Base-by-base conservation (phyloP, 768 basidiomycete species). In the Lactarius akahatsu region DNA sequence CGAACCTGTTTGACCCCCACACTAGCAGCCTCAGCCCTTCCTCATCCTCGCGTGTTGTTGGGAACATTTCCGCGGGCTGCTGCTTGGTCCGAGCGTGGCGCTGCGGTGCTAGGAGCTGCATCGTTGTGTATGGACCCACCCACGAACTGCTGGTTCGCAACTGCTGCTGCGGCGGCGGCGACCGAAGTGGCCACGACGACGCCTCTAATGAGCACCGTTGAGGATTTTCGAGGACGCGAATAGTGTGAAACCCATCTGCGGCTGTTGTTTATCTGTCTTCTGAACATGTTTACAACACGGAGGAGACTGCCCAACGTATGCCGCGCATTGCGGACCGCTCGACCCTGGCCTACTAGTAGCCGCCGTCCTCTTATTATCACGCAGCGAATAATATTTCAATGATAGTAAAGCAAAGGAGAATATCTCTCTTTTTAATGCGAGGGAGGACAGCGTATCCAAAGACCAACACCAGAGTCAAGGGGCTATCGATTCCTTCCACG, bases 1-100 rank as follows among this genome's bases (percentile, higher is more conserved):
- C 57, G 16, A 73, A 89, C 90, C 76, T 84, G 71, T 91, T 92
- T 23, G 89, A 89, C 45, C 91, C 90, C 90, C 91, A 92, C 0
- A 86, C 85, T 11, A 90, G 47, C 13, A 70, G 16, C 55, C 58
- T 52, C 10, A 69, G 62, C 55, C 54, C 62, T 28, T 73, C 2
- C 84, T 79, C 61, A 77, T 38, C 18, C 30, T 23, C 59, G 45
- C 57, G 56, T 23, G 32, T 23, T 4, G 34, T 59, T 65, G 67
- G 38, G 59, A 58, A 58, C 11, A 11, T 38, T 38, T 38, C 32
- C 6, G 34, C 60, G 20, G 28, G 57, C 59, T 56, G 23, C 58
- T 58, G n/a, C 41, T 36, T 34, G 56, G 16, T 40, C 43, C 10
- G 67, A 62, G 16, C 26, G 62, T 40, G 65, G 57, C 5, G 36